Evolutionary conservation across 768 basidiomycete species (phyloP), one percentile per base, ranked within the genome.

Genomic region (Termitomyces sp.): DNA sequence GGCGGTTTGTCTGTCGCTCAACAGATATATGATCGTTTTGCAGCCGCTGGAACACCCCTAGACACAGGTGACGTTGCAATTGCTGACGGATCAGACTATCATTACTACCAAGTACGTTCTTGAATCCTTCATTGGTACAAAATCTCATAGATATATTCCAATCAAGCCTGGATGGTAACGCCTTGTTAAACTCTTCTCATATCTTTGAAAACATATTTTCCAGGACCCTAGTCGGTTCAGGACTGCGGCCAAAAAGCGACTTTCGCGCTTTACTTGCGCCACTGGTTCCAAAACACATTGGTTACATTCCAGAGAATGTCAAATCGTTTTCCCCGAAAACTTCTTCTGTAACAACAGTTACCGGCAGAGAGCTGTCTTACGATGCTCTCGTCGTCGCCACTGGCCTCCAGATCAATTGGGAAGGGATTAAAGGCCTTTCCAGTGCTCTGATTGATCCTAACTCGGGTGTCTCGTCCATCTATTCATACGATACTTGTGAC

Each of bases 211-310:
- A 26, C 14, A 17, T 31, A 21, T 35, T 56, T 59, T 53, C 45
- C 57, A 92, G 91, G 94, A 96, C 94, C 1, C 82, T 97, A 42
- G 94, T 94, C 40, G 95, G 93, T 14, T 76, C 92, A n/a, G 96
- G 95, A 30, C 78, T 99, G 52, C 76, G 80, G 50, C 65, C 78
- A 42, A 95, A 96, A 71, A 70, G 77, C 15, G 79, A 83, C 4
- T 88, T 88, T 63, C 80, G 84, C 52, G 80, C 81, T 40, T 81
- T 82, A 9, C 76, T 97, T 48, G 67, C 74, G 17, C 79, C 83
- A 2, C 78, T 98, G 43, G 82, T 99, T 54, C 91, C 95, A 1
- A 66, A 74, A 14, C 81, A 91, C 63, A 82, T 96, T 54, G 72
- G 80, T 0, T 85, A 86, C 63, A 82, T 93, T 60, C 68, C 82